Evolutionary conservation across 148 eudicot genomes (phyloP), one percentile per base, ranked within the genome.

Genomic region (Rhododendron williamsianum): DNA sequence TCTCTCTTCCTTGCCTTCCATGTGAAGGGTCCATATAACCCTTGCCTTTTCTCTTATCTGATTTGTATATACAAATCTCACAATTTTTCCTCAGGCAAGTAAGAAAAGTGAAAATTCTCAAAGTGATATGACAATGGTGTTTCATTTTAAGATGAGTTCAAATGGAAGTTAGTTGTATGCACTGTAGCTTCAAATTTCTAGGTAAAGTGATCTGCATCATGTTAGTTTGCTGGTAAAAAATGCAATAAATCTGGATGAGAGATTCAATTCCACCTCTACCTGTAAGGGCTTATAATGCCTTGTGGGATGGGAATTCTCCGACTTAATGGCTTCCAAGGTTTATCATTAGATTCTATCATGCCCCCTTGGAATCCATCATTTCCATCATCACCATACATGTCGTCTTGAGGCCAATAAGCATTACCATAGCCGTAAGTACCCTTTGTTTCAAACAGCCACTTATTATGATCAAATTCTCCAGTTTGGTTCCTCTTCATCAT

Each of bases 371-470:
- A 73, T n/a, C 91, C 91, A 19, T 87, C 90, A 21, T 81, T 78
- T 1, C 90, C 94, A 51, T 87, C 94, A 60, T 91, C 91, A 13
- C 88, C 92, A 67, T 84, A 89, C 71, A 72, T 56, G 60, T 93
- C 95, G 27, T 94, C 94, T 1, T 84, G 92, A 27, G 97, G 94
- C 97, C 97, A 93, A 84, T 95, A 95, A 27, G 98, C 93, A 27
- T 93, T 93, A 7, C 95, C 95, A 82, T 92, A 92, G 10, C 95
- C 97, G 41, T 95, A 93, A 16, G 95, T 95, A 13, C 98, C 94
- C 60, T 93, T 90, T 1, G 96, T 94, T 90, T 95, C 98, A 48
- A 95, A 92, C 87, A 93, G 76, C 98, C 98, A 95, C 87, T 95
- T 95, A 85, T 92, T 95, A 27, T 95, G 96, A 81, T 95, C 98